A percentile compares a stretch with the other conserved stretches of the same genome.
Conservation (phyloP, 208 protist species). For the Leishmania guyanensis region DNA sequence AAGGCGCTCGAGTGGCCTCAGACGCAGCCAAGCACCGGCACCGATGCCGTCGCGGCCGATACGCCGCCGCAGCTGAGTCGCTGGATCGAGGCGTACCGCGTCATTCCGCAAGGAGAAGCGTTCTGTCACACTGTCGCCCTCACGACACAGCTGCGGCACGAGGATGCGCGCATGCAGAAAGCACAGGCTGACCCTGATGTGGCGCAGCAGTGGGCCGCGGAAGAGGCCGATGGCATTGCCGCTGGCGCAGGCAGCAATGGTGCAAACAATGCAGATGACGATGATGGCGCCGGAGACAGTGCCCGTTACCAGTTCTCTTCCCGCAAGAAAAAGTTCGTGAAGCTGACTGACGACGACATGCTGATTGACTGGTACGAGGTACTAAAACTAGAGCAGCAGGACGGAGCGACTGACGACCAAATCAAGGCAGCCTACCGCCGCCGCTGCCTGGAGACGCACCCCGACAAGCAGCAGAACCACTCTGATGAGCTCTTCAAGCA, state of each 20-base stretch:
- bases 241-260: slow-evolving; percentile 17
- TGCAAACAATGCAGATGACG: slow-evolving; percentile 34
- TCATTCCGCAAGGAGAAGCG: slow-evolving; percentile 49
- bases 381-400: slow-evolving; percentile 62
- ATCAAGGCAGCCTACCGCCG: slow-evolving; percentile 90
- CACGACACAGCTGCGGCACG: slow-evolving; percentile 40
- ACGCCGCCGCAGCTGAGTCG: slow-evolving; percentile 18
- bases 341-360: slow-evolving; percentile 81
- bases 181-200: slow-evolving; percentile 52
- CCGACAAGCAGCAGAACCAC: slow-evolving; percentile 92
- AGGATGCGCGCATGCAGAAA: slow-evolving; percentile 43
- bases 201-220: slow-evolving; percentile 33
- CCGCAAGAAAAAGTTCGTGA: slow-evolving; percentile 76
- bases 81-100: slow-evolving; percentile 34
- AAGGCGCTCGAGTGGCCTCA: slow-evolving; percentile 22
- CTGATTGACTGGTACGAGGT: slow-evolving; percentile 89
- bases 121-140: slow-evolving; percentile 48
- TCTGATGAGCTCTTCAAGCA: slow-evolving; percentile 94
- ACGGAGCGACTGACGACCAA: slow-evolving; percentile 70
- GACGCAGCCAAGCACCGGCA: not conserved
- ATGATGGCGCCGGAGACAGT: slow-evolving; percentile 32
- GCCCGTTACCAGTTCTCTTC: slow-evolving; percentile 45
- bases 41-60: slow-evolving; percentile 6
- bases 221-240: slow-evolving; percentile 34
- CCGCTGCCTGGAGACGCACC: slow-evolving; percentile 94